A percentile compares a stretch with the other conserved stretches of the same genome.
These are phyloP conservation scores for Monilinia aucupariae DNA, from an alignment of 2,329 filamentous ascomycete genomes.

Conservation along the genomic window DNA sequence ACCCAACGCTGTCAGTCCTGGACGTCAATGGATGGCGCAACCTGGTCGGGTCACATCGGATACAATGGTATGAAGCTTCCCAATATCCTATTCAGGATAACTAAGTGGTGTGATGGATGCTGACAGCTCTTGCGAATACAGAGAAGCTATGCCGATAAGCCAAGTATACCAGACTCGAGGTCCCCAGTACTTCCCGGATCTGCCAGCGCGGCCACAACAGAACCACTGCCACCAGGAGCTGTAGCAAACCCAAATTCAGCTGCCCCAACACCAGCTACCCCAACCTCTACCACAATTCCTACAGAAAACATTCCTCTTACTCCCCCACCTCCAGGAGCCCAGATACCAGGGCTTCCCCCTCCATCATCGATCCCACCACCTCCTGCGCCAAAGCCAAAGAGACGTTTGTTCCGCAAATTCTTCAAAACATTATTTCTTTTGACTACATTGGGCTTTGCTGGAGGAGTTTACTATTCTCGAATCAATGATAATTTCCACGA, in stretches of 20 bases:
- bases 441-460: slow-evolving; percentile 72
- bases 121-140: slow-evolving; percentile 34
- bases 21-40: slow-evolving; percentile 54
- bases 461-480: slow-evolving; percentile 87
- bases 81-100: slow-evolving; percentile 15
- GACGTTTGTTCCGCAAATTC: slow-evolving; percentile 69
- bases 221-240: slow-evolving; percentile 36
- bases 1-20: slow-evolving; percentile 47
- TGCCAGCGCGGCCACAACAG: slow-evolving; percentile 35
- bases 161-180: slow-evolving; percentile 43
- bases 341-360: slow-evolving; percentile 36
- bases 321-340: slow-evolving; percentile 38
- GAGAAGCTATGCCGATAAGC: slow-evolving; percentile 55
- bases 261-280: slow-evolving; percentile 30
- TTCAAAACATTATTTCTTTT: slow-evolving; percentile 72
- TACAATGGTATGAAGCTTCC: slow-evolving; percentile 36
- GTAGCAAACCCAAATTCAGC: slow-evolving; percentile 25
- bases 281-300: slow-evolving; percentile 42
- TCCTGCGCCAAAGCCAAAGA: slow-evolving; percentile 48
- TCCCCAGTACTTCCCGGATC: slow-evolving; percentile 49
- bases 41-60: slow-evolving; percentile 36
- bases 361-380: slow-evolving; percentile 39
- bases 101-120: slow-evolving; percentile 19
- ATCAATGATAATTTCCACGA: slow-evolving; percentile 98
- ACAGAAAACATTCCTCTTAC: slow-evolving; percentile 44